Evolutionary conservation across 768 basidiomycete genomes (phyloP).

Genomic region (Termitomyces sp.): DNA sequence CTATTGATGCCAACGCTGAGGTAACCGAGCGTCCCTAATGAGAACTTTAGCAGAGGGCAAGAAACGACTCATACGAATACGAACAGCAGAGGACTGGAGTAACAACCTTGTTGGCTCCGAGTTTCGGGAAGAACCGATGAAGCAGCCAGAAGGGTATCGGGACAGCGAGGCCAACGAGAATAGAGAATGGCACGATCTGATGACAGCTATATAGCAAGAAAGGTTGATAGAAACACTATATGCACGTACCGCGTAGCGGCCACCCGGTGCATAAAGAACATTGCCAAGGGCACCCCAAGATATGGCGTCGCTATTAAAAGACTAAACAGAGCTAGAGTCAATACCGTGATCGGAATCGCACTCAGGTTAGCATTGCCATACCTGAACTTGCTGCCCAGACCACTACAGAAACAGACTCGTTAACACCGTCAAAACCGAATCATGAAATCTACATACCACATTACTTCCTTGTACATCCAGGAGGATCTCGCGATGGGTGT

Average conservation of each 20-base stretch:
- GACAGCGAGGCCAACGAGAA: constrained; percentile 40
- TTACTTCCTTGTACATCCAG: constrained; percentile 14
- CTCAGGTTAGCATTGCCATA: neutral
- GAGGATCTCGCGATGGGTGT: neutral
- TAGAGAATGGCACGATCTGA: constrained; percentile 35
- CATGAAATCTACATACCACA: neutral
- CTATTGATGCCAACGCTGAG: constrained; percentile 56
- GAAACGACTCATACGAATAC: constrained; percentile 10
- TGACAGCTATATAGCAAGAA: constrained; percentile 1
- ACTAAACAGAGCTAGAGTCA: constrained; percentile 20
- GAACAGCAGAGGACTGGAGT: constrained; percentile 29
- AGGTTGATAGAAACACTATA: neutral
- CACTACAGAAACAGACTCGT: constrained; percentile 19
- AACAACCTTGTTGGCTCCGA: constrained; percentile 40
- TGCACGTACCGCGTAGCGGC: constrained; percentile 33
- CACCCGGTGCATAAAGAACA: constrained; percentile 37
- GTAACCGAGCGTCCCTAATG: constrained; percentile 28
- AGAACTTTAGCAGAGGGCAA: neutral
- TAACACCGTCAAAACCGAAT: no score
- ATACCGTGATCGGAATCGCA: neutral
- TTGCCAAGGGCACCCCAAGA: constrained; percentile 53
- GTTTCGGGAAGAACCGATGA: constrained; percentile 41
- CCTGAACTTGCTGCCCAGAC: constrained; percentile 44
- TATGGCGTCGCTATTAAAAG: constrained; percentile 47
- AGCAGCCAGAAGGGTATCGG: constrained; percentile 49